Evolutionary conservation across 2,329 filamentous ascomycete genomes (phyloP).

Genomic region (Fusarium pseudograminearum): DNA sequence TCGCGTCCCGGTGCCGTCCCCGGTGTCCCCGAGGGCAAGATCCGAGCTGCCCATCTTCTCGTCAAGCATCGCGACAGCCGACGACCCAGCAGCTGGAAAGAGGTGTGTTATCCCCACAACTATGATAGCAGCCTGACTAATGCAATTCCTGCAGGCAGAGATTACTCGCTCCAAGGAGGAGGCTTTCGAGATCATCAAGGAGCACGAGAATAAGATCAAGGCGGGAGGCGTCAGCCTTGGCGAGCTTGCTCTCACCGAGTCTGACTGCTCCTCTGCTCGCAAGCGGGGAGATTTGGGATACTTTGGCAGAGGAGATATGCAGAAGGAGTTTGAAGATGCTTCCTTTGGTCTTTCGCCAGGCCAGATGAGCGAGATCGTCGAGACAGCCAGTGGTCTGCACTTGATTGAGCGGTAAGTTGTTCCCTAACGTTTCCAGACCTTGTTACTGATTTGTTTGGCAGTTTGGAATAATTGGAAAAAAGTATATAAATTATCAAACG

Average conservation of each 20-base stretch:
- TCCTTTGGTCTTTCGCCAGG: slow-evolving; percentile 90
- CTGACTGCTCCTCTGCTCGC: slow-evolving; percentile 93
- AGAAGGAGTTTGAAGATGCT: slow-evolving; percentile 97
- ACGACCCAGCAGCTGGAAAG: slow-evolving; percentile 91
- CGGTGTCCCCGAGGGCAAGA: slow-evolving; percentile 77
- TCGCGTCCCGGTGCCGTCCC: slow-evolving; percentile 56
- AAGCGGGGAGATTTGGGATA: slow-evolving; percentile 96
- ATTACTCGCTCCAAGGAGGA: slow-evolving; percentile 93
- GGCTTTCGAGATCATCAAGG: slow-evolving; percentile 80
- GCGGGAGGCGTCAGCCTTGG: slow-evolving; percentile 76
- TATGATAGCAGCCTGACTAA: neutral
- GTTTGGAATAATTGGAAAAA: slow-evolving; percentile 35
- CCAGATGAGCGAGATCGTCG: slow-evolving; percentile 86
- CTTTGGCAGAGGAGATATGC: slow-evolving; percentile 96
- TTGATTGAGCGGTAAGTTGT: slow-evolving; percentile 87
- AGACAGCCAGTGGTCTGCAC: slow-evolving; percentile 94
- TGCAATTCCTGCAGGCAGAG: slow-evolving; percentile 64
- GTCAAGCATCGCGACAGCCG: slow-evolving; percentile 93
- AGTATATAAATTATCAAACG: slow-evolving; percentile 27
- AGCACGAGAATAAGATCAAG: slow-evolving; percentile 81
- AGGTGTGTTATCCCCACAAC: slow-evolving; percentile 59
- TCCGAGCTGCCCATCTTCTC: slow-evolving; percentile 90
- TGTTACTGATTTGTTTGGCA: slow-evolving; percentile 8
- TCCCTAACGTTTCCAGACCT: neutral
- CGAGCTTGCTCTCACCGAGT: slow-evolving; percentile 88